Evolutionary conservation across 2,329 filamentous ascomycete genomes (phyloP), one percentile per base, ranked within the genome.

Genomic region (Pseudogymnoascus sp.): DNA sequence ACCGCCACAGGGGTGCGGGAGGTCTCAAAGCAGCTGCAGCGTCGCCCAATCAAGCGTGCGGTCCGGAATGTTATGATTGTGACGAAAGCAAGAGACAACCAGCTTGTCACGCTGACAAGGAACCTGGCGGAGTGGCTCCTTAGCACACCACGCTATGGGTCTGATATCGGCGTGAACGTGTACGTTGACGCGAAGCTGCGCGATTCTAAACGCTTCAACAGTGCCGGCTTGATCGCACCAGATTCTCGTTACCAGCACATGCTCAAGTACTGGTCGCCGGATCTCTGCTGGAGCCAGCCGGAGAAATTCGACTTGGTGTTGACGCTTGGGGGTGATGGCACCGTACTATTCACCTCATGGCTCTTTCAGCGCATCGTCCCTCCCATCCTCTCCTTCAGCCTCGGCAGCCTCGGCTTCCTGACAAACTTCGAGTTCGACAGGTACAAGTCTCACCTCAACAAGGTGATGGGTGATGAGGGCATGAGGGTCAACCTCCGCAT

Each of bases 401-500:
- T 95, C 35, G 90, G 90, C 28, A 92, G 88, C 68, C 81, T 95
- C 18, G 90, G 90, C n/a, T 95, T 95, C 77, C 79, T 95, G 69
- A 95, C 91, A 2, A 92, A 86, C 62, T 95, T 94, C 70, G 86
- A 92, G 71, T 99, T 94, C 71, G 85, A 90, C 64, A 83, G 87
- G 68, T 97, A 96, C 79, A 92, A 91, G 75, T 81, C 89, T 63
- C 90, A 96, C 70, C 82, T 99, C 35, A 88, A 90, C 74, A 87
- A 86, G 60, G 84, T 97, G 67, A 96, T 99, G 92, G 92, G 92
- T 63, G 90, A 95, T 62, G 85, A 89, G 1, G 94, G 94, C 61
- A 97, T 99, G 93, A 88, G 93, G 60, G 93, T 97, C 63, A 97
- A 96, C 71, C 80, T 99, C 67, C 91, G 94, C 67, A 99, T 99